Conservation (phyloP, 139 green algal genomes). For the Pseudopediastrum boryanum region DNA sequence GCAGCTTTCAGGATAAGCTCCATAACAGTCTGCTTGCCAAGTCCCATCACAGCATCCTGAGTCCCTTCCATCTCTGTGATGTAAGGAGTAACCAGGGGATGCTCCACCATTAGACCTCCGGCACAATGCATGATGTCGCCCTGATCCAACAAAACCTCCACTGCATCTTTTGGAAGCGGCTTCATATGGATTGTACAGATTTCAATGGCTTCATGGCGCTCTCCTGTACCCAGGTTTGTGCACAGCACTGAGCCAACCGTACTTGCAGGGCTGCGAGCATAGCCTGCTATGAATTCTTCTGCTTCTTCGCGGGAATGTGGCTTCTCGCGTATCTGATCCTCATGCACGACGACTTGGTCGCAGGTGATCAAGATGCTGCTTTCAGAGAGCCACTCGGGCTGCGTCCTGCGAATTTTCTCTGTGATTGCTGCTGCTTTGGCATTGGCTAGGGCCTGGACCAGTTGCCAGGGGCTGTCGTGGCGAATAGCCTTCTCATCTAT, state of each 20-base stretch:
- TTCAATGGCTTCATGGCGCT: background rate
- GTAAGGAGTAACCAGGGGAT: conserved; percentile 58
- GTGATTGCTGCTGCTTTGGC: conserved; percentile 64
- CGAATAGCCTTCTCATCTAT: conserved; percentile 88
- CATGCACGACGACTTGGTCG: conserved; percentile 80
- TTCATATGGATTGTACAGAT: conserved; percentile 63
- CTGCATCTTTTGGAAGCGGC: conserved; percentile 57
- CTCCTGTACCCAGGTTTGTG: conserved; percentile 61
- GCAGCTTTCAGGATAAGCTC: conserved; percentile 13
- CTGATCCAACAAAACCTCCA: conserved; percentile 73
- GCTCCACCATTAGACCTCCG: conserved; percentile 83
- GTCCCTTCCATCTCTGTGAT: conserved; percentile 31
- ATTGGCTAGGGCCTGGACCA: conserved; percentile 74
- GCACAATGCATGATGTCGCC: conserved; percentile 67
- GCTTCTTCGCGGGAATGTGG: conserved; percentile 63
- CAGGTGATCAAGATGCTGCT: conserved; percentile 41
- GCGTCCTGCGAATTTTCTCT: background rate
- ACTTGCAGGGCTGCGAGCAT: conserved; percentile 54
- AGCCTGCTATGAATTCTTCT: conserved; percentile 66
- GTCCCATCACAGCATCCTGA: conserved; percentile 35
- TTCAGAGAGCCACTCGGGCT: background rate
- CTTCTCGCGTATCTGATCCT: conserved; percentile 81
- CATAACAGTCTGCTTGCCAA: conserved; percentile 35
- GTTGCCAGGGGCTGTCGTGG: conserved; percentile 46
- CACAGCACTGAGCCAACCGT: conserved; percentile 77